Percentiles rank a stretch among this genome's conserved stretches.
These are phyloP conservation scores for Huntiella decipiens DNA, from an alignment of 2,329 filamentous ascomycete genomes.

Conservation along the genomic window DNA sequence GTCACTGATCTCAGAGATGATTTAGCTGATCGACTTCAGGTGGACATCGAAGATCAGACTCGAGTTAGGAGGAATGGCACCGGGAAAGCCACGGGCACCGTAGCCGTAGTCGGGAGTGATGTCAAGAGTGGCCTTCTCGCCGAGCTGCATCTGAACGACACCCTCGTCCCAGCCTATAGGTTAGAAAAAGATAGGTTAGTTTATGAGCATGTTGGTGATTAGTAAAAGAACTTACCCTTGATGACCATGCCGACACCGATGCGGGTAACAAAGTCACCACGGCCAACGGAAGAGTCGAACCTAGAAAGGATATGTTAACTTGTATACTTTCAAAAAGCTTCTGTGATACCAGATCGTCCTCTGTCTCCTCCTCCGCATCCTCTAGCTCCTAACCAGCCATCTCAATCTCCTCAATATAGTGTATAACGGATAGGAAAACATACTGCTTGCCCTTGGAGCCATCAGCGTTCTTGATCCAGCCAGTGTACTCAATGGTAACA, in stretches of 20 bases:
- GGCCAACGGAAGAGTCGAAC: constrained; percentile 72
- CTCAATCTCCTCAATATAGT: too few relatives aligned
- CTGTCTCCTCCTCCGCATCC: too few relatives aligned
- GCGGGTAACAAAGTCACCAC: constrained; percentile 53
- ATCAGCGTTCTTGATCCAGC: constrained; percentile 54
- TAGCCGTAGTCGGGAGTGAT: constrained; percentile 58
- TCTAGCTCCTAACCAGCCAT: too few relatives aligned
- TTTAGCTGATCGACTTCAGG: constrained; percentile 42
- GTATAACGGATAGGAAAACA: constrained; percentile 17
- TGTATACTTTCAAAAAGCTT: neutral
- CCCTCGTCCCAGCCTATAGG: constrained; percentile 63
- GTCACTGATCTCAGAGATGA: neutral
- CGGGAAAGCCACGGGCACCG: constrained; percentile 53
- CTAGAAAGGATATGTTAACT: constrained; percentile 25
- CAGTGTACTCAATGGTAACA: constrained; percentile 81
- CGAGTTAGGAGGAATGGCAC: constrained; percentile 56
- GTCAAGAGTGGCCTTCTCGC: constrained; percentile 72
- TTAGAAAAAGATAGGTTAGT: neutral
- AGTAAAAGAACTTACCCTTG: constrained; percentile 38
- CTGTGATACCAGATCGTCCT: neutral
- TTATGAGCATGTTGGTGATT: neutral
- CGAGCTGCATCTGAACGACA: constrained; percentile 68
- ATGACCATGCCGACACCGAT: constrained; percentile 82
- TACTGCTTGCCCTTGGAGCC: constrained; percentile 55
- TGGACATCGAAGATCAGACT: constrained; percentile 62